A percentile compares a stretch with the other conserved stretches of the same genome.
These are phyloP conservation scores for Graphiopsis chlorocephala DNA, from an alignment of 2,329 filamentous ascomycete genomes.

Conservation along the genomic window DNA sequence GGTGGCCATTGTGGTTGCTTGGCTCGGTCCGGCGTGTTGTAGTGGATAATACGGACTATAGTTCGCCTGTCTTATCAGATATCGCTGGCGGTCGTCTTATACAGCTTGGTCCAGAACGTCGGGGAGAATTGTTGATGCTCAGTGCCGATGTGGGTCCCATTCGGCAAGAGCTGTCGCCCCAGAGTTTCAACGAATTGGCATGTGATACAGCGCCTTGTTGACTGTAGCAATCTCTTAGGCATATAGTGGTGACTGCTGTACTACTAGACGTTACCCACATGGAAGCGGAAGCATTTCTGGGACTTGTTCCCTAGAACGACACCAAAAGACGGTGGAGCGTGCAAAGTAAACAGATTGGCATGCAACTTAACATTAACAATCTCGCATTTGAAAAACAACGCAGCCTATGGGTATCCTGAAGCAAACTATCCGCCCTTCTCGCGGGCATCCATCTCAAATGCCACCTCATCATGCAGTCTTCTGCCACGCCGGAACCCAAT, in stretches of 20 bases:
- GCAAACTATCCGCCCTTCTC: neutral
- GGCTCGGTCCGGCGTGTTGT: neutral
- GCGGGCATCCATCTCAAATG: neutral
- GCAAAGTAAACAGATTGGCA: neutral
- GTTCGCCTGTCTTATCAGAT: neutral
- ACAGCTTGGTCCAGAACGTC: neutral
- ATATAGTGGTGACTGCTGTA: neutral
- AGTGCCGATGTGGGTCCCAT: neutral
- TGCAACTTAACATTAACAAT: neutral
- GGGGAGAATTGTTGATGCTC: neutral
- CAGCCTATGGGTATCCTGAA: conserved; percentile 15
- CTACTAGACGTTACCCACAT: neutral
- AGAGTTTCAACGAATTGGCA: neutral
- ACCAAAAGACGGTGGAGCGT: neutral
- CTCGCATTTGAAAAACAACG: neutral
- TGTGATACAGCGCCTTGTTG: neutral
- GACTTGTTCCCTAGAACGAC: no score
- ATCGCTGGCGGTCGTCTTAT: neutral
- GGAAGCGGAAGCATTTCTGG: neutral
- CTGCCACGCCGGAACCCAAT: conserved; percentile 12
- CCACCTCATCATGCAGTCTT: neutral
- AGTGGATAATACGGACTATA: no score
- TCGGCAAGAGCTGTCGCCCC: neutral
- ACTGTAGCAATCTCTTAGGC: neutral
- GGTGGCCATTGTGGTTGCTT: neutral